phyloP scores from a whole-genome alignment of 805 yeast genomes.

The Jamesozyma spencerorum region DNA sequence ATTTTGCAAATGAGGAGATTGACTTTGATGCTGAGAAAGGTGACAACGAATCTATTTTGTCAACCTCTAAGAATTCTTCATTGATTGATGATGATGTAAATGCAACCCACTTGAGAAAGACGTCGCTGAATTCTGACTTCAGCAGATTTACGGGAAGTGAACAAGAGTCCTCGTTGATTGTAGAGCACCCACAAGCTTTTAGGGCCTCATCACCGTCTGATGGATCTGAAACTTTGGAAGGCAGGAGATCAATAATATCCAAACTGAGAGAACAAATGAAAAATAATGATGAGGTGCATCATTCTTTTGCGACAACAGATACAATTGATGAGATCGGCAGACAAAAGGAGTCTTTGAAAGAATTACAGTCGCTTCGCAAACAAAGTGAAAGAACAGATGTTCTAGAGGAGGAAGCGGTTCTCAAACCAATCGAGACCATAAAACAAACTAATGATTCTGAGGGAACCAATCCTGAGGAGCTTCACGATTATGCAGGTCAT shows the following conservation, averaged over 20 bases:
- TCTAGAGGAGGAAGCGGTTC: constrained; percentile 8
- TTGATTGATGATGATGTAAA: neutral
- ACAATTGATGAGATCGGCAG: neutral
- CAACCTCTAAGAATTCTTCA: constrained; percentile 1
- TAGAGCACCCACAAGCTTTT: constrained; percentile 18
- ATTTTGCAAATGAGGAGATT: neutral
- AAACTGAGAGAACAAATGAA: constrained; percentile 4
- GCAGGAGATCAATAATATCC: constrained; percentile 2
- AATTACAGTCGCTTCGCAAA: neutral
- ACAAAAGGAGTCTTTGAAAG: neutral
- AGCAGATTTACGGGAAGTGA: constrained; percentile 19
- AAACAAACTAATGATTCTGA: neutral
- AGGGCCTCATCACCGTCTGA: constrained; percentile 5
- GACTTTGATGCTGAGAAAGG: neutral
- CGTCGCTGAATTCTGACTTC: constrained; percentile 12
- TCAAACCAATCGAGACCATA: too few species aligned
- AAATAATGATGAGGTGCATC: neutral
- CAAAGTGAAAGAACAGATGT: neutral
- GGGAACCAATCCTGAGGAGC: too few species aligned
- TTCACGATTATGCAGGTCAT: too few species aligned
- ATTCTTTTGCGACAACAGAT: constrained; percentile 4
- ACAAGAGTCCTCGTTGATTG: constrained; percentile 19
- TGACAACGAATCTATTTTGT: neutral
- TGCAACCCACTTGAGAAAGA: constrained; percentile 1
- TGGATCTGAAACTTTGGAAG: constrained; percentile 2